Evolutionary conservation across 2,329 filamentous ascomycete genomes (phyloP).

Genomic region (Fusarium dimerum): DNA sequence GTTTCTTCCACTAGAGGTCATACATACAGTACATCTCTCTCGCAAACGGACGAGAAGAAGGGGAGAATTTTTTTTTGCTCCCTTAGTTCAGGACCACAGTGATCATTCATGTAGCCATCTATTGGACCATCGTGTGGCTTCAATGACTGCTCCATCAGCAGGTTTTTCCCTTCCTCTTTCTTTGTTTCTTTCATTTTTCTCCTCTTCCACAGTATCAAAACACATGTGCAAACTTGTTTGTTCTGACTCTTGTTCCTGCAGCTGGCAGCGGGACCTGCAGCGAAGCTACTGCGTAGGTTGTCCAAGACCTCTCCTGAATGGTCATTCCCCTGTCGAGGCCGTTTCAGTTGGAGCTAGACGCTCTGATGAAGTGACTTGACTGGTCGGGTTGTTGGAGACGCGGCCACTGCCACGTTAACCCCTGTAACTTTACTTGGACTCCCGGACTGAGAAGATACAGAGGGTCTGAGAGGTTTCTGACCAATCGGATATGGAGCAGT

Average conservation of each 20-base stretch:
- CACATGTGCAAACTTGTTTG: not conserved
- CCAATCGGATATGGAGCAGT: constrained; percentile 15
- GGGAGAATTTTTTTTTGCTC: no score
- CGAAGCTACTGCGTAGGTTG: constrained; percentile 2
- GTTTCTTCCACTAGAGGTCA: not conserved
- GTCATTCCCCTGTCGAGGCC: constrained; percentile 3
- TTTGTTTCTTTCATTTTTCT: not conserved
- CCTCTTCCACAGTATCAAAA: constrained; percentile 1
- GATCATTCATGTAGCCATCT: constrained; percentile 7
- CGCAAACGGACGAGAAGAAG: no score
- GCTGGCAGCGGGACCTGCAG: constrained; percentile 13
- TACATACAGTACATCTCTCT: not conserved
- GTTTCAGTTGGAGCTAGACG: constrained; percentile 18
- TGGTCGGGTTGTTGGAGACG: constrained; percentile 6
- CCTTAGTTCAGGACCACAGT: not conserved
- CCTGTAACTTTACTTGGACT: constrained; percentile 10
- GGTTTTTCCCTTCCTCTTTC: not conserved
- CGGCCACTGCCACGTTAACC: constrained; percentile 22
- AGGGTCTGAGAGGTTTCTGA: not conserved
- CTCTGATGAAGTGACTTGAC: not conserved
- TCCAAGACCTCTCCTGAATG: constrained; percentile 3
- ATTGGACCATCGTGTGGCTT: constrained; percentile 11
- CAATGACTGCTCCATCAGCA: no score
- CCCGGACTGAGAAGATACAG: not conserved
- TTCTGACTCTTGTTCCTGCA: not conserved